These are phyloP conservation scores for Zangia roseola DNA, from an alignment of 768 basidiomycete species.

Conservation along the genomic window DNA sequence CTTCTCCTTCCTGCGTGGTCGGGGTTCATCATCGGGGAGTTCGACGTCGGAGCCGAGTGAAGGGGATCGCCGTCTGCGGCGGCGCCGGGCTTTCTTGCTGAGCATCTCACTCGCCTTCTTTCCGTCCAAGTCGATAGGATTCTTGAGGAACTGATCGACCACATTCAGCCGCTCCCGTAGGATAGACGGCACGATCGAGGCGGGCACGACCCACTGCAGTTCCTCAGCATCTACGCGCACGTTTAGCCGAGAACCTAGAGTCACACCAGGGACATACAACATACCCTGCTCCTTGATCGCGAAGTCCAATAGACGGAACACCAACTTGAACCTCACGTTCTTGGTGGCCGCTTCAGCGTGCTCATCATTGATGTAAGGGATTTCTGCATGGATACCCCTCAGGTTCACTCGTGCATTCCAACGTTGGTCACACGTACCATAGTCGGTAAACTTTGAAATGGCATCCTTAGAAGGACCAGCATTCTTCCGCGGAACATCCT, in stretches of 20 bases:
- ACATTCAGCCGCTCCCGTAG: conserved; percentile 69
- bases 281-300: conserved; percentile 63
- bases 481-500: conserved; percentile 26
- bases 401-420: conserved; percentile 1
- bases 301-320: conserved; percentile 81
- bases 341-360: conserved; percentile 75
- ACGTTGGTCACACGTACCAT: conserved; percentile 51
- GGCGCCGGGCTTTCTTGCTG: conserved; percentile 55
- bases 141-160: conserved; percentile 79
- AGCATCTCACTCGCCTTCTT: conserved; percentile 74
- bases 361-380: conserved; percentile 74
- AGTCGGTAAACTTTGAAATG: conserved; percentile 65
- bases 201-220: conserved; percentile 84
- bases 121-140: conserved; percentile 78
- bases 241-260: conserved; percentile 7
- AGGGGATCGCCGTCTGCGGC: conserved; percentile 51
- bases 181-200: conserved; percentile 61
- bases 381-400: conserved; percentile 45
- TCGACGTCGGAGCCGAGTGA: conserved; percentile 45
- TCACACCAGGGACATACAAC: conserved; percentile 14
- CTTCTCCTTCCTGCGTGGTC: conserved; percentile 42
- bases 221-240: conserved; percentile 56
- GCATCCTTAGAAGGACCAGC: conserved; percentile 65
- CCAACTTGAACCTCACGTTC: conserved; percentile 76
- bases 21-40: conserved; percentile 34